phyloP scores from a whole-genome alignment of 164 flowering plant species.

The Chimonanthus praecox region DNA sequence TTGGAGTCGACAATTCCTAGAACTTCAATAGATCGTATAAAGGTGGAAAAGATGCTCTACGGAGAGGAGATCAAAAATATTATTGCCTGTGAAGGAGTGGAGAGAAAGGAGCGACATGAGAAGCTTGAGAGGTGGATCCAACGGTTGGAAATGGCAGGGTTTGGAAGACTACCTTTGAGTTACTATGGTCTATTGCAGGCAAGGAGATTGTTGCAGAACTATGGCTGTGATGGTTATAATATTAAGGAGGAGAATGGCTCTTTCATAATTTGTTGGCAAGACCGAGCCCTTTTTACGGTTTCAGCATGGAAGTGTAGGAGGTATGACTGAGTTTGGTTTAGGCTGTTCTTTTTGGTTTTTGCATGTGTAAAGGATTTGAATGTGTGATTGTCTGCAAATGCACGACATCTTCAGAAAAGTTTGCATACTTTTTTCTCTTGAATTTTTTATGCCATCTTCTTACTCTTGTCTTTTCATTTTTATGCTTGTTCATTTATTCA shows the following conservation, averaged over 20 bases:
- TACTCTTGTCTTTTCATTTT: not conserved
- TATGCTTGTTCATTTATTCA: too few relatives aligned
- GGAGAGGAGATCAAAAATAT: slow-evolving; percentile 81
- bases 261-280: slow-evolving; percentile 70
- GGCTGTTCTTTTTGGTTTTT: slow-evolving; percentile 2
- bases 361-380: not conserved
- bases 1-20: slow-evolving; percentile 61
- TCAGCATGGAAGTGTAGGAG: slow-evolving; percentile 78
- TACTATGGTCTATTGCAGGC: slow-evolving; percentile 55
- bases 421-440: too few relatives aligned
- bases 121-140: slow-evolving; percentile 67
- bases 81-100: slow-evolving; percentile 66
- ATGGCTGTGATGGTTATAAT: slow-evolving; percentile 57
- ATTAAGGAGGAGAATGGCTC: slow-evolving; percentile 71
- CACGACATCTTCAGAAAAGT: not conserved
- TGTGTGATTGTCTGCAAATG: not conserved
- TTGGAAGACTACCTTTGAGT: slow-evolving; percentile 57
- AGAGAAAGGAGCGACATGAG: slow-evolving; percentile 77
- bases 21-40: slow-evolving; percentile 47
- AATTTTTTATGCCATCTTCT: not conserved
- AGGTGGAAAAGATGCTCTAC: slow-evolving; percentile 65
- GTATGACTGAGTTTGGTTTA: slow-evolving; percentile 28
- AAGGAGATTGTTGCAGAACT: slow-evolving; percentile 46
- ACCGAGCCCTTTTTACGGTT: slow-evolving; percentile 58
- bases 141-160: slow-evolving; percentile 56